Conservation (phyloP, 176 grass and related monocot species). For the Aegilops sharonensis region DNA sequence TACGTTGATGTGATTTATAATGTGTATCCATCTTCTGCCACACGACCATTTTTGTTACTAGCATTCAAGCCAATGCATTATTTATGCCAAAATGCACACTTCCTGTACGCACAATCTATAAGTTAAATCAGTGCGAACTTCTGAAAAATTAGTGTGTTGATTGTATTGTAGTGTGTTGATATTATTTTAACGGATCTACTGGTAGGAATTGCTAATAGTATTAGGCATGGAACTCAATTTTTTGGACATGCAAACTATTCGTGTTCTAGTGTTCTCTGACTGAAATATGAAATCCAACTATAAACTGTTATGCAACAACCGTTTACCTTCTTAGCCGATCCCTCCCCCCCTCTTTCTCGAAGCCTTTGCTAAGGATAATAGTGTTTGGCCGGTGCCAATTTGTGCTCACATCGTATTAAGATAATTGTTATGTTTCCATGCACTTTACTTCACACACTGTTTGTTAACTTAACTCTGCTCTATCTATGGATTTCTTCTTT, state of each 20-base stretch:
- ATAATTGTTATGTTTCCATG: background rate
- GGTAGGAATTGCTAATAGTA: background rate
- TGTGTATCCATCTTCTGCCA: background rate
- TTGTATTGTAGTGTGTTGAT: background rate
- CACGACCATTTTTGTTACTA: background rate
- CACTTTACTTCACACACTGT: background rate
- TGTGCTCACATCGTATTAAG: background rate
- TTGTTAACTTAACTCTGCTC: background rate
- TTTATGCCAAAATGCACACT: background rate
- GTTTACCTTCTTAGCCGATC: background rate
- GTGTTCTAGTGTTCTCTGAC: background rate
- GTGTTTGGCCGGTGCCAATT: constrained; percentile 6
- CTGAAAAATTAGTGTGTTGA: background rate
- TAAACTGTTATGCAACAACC: background rate
- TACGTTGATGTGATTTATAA: background rate
- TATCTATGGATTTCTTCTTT: constrained; percentile 18
- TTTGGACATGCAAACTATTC: background rate
- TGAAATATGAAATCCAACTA: background rate
- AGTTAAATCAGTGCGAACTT: background rate
- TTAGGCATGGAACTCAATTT: background rate
- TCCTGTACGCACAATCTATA: background rate
- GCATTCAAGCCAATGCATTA: background rate
- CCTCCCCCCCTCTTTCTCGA: background rate
- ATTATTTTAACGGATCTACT: background rate
- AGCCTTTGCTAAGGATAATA: background rate